A percentile compares a stretch with the other conserved stretches of the same genome.
Evolutionary conservation across 495 filamentous ascomycete species (phyloP).

Genomic region (Lasiosphaeriaceae sp.): DNA sequence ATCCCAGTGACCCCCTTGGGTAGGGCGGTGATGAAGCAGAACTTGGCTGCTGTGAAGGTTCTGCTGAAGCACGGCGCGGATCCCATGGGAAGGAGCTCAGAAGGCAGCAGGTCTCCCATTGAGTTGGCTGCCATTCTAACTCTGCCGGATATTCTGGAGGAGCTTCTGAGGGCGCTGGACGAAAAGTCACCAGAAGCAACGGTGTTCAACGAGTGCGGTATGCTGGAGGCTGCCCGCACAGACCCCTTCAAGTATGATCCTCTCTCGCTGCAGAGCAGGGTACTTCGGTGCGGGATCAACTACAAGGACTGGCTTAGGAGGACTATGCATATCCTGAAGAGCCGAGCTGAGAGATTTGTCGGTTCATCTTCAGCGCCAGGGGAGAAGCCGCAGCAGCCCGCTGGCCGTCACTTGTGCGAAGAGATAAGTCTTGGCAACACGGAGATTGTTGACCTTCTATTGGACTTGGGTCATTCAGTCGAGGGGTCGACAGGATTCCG

Average conservation of each 20-base stretch:
- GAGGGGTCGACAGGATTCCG: not conserved
- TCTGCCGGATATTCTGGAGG: slow-evolving; percentile 13
- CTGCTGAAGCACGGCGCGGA: slow-evolving; percentile 12
- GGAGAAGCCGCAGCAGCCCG: not conserved
- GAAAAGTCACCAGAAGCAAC: not conserved
- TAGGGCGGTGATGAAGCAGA: slow-evolving; percentile 10
- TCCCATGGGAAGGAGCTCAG: not conserved
- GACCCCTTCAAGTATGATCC: slow-evolving; percentile 3
- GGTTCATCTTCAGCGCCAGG: not conserved
- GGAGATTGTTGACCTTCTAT: slow-evolving; percentile 10
- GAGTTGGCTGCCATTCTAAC: slow-evolving; percentile 13
- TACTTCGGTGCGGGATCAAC: slow-evolving; percentile 5
- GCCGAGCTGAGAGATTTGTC: not conserved
- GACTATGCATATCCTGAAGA: not conserved
- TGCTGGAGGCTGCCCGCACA: not conserved
- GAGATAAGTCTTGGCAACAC: slow-evolving; percentile 11
- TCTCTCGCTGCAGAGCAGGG: slow-evolving; percentile 8
- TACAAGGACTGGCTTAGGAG: slow-evolving; percentile 4
- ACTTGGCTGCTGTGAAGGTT: slow-evolving; percentile 5
- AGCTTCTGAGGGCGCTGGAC: not conserved
- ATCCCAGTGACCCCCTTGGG: slow-evolving; percentile 10
- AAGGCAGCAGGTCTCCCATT: not conserved
- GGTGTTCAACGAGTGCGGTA: not conserved
- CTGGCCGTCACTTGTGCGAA: slow-evolving; percentile 8
- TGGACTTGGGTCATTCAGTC: slow-evolving; percentile 5